phyloP scores from a whole-genome alignment of 2,329 filamentous ascomycete species.

The Verticillium alfalfae region DNA sequence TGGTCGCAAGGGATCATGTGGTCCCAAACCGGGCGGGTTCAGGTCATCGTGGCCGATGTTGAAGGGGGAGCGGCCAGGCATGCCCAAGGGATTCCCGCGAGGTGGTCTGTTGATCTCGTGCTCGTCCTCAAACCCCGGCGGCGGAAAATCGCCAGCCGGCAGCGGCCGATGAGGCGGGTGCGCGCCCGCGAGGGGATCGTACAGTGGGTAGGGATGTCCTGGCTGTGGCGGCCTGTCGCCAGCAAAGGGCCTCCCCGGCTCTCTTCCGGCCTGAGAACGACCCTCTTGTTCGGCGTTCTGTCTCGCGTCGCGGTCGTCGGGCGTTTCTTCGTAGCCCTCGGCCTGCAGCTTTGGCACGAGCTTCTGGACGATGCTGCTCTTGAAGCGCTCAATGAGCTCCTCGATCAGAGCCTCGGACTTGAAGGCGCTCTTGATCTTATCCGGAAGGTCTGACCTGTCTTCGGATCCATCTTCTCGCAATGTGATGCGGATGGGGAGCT shows the following conservation, averaged over 20 bases:
- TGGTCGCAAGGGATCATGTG: constrained; percentile 72
- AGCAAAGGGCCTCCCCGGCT: constrained; percentile 24
- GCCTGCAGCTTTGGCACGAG: constrained; percentile 73
- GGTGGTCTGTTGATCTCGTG: constrained; percentile 71
- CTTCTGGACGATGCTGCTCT: constrained; percentile 76
- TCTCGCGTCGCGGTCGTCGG: constrained; percentile 31
- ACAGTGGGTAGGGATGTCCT: constrained; percentile 60
- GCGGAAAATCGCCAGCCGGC: constrained; percentile 70
- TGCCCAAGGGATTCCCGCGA: constrained; percentile 33
- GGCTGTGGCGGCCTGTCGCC: constrained; percentile 41
- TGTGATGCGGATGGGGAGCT: constrained; percentile 51
- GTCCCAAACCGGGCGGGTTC: constrained; percentile 80
- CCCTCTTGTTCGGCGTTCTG: constrained; percentile 34
- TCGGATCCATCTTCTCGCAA: constrained; percentile 36
- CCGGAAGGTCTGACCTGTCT: constrained; percentile 41
- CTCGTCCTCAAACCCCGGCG: constrained; percentile 91
- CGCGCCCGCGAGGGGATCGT: constrained; percentile 58
- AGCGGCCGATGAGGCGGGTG: constrained; percentile 55
- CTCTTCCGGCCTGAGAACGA: constrained; percentile 32
- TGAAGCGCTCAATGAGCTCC: constrained; percentile 67
- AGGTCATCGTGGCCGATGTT: constrained; percentile 82
- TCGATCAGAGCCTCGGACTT: constrained; percentile 65
- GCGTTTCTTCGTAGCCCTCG: constrained; percentile 67
- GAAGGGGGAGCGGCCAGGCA: constrained; percentile 49
- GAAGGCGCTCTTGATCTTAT: constrained; percentile 58